Base-by-base conservation (phyloP, 2,329 filamentous ascomycete genomes). In the Pyrenochaeta sp. region DNA sequence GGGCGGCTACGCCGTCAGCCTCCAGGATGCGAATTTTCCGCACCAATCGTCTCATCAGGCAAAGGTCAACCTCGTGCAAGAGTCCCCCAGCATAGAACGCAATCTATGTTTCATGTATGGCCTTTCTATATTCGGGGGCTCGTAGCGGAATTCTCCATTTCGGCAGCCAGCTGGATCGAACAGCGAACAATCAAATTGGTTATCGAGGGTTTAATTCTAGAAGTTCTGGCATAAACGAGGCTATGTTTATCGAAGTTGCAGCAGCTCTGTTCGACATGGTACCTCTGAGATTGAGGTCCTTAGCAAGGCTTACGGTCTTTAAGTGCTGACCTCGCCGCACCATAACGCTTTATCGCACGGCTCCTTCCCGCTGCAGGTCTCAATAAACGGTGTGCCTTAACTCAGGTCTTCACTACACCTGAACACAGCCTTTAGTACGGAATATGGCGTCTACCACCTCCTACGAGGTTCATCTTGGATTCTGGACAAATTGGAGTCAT, bases 401-500 rank as follows among this genome's bases (percentile, higher is more conserved):
- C 42, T 44, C 42, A 28, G 42, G 42, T 44, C 25, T 24, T 10
- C 24, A 44, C 25, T n/a, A 44, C 42, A 7, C 25, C 42, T 2
- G 2, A 27, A 28, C 24, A 7, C 42, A 44, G 24, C 10, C 25
- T 25, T 27, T 10, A 45, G 2, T 34, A 22, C 19, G 12, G 24
- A 47, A 2, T 8, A 47, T 47, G 45, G 15, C 45, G 2, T 32
- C 45, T 24, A 34, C 15, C 3, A 47, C 36, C 30, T 7, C 28
- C 45, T 25, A 47, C 45, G 45, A 47, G 10, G 28, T 47, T 30
- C 52, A 34, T 30, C 50, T 62, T 22, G 59, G 59, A 7, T 36
- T 62, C 30, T 62, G 59, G 56, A 62, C 56, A 10, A 59, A 62
- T 6, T 62, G 59, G 56, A 56, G 56, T 8, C 56, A 68, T 28